Evolutionary conservation across 1,139 yeast genomes (phyloP), one percentile per base, ranked within the genome.

Genomic region (Debaryomyces udenii): DNA sequence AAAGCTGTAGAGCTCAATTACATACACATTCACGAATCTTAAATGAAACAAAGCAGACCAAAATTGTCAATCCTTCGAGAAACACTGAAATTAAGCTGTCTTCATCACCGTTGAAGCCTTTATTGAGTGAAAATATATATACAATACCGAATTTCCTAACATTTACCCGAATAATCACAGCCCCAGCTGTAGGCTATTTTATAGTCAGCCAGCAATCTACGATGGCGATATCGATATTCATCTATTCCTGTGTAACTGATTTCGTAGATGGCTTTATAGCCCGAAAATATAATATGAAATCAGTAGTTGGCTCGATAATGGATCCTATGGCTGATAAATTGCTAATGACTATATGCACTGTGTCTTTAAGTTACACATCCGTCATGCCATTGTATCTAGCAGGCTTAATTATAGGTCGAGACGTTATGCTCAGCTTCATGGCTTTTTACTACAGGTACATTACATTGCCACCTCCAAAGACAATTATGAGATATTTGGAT

Each of bases 291-390:
- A 82, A 89, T 42, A 71, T 86, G 76, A 80, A 81, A 53, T 83
- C 96, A 0, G 83, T 87, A 2, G 78, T 91, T 3, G 99, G 99
- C 0, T 86, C 96, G 0, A 84, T 94, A 15, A 70, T 94, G 31
- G 99, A 94, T 56, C 99, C 99, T 0, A 75, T 90, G 69, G 99
- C 99, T 0, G 99, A 94, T 59, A 94, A 94, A 61, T 70, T 87
- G 17, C 70, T 94, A 35, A 89, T 94, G 96, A 78, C 94, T 32
- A 80, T 87, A 0, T 81, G 96, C 41, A 90, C 98, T 0, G 71
- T 83, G 0, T 81, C 96, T 40, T 67, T 93, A 44, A 82, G 94
- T 0, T 78, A 81, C 27, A 74, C 83, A 0, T 81, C 86, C 3
- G 80, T 81, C 14, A 80, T 87, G 58, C 94, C 90, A 0, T 42